Evolutionary conservation across 164 flowering plant genomes (phyloP).

Genomic region (Sextonia rubra): DNA sequence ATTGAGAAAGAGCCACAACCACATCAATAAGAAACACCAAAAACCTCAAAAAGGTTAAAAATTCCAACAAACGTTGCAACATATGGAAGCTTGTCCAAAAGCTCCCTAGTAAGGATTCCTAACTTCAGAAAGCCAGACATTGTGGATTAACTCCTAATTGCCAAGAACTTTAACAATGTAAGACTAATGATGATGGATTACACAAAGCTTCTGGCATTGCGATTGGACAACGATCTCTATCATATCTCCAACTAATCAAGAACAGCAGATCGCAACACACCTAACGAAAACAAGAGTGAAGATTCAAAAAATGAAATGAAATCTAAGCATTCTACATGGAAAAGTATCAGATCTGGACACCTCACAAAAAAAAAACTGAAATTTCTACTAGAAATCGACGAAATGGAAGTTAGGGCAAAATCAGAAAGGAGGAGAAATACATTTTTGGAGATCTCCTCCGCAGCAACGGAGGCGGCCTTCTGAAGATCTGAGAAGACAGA

Average conservation of each 20-base stretch:
- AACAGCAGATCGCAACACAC: neutral
- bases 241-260: neutral
- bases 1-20: neutral
- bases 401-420: too few relatives aligned
- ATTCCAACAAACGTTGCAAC: neutral
- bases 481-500: constrained; percentile 86
- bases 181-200: too few relatives aligned
- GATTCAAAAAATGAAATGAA: neutral
- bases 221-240: too few relatives aligned
- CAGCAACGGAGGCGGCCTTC: constrained; percentile 70
- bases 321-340: neutral
- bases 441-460: constrained; percentile 96
- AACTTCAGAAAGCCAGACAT: too few relatives aligned
- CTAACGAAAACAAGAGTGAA: neutral
- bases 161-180: too few relatives aligned
- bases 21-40: neutral
- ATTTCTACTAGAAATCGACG: neutral
- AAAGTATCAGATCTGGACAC: too few relatives aligned
- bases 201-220: too few relatives aligned
- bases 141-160: too few relatives aligned
- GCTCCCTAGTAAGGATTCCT: too few relatives aligned
- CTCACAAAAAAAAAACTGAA: neutral
- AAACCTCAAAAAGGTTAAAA: neutral
- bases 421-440: constrained; percentile 24
- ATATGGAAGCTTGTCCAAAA: neutral